Conservation (phyloP, 257 asterid species). For the Striga asiatica region DNA sequence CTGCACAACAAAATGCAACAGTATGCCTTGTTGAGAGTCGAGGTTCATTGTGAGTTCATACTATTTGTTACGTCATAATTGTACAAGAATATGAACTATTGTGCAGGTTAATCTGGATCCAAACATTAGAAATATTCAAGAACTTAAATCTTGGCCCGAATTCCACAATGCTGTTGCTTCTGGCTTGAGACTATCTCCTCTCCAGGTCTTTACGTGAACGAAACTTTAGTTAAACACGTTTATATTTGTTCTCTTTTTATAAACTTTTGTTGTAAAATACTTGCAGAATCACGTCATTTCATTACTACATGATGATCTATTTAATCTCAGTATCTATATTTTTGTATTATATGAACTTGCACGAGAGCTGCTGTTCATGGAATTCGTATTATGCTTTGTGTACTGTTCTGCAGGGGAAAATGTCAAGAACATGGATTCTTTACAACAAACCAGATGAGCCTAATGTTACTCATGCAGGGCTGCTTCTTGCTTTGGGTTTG, state of each 20-base stretch:
- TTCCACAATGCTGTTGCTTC: slow-evolving; percentile 99
- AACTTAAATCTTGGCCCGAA: slow-evolving; percentile 92
- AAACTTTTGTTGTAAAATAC: too few species aligned
- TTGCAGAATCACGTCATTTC: background rate
- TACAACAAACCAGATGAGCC: slow-evolving; percentile 98
- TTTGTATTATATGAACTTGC: slow-evolving; percentile 5
- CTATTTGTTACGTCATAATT: slow-evolving; percentile 10
- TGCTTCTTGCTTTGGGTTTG: slow-evolving; percentile 92
- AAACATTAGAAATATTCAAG: slow-evolving; percentile 75
- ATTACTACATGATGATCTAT: slow-evolving; percentile 2
- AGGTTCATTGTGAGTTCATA: slow-evolving; percentile 2
- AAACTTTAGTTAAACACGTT: background rate
- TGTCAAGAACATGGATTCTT: slow-evolving; percentile 91
- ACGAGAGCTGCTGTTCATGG: slow-evolving; percentile 12
- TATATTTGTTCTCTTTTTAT: background rate
- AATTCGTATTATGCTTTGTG: background rate
- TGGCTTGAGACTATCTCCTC: slow-evolving; percentile 86
- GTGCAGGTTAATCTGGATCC: slow-evolving; percentile 87
- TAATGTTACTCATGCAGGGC: slow-evolving; percentile 87
- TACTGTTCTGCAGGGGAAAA: slow-evolving; percentile 57
- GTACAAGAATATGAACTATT: slow-evolving; percentile 10
- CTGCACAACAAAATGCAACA: slow-evolving; percentile 95
- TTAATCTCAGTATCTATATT: slow-evolving; percentile 4
- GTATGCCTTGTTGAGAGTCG: slow-evolving; percentile 31
- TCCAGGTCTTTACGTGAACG: slow-evolving; percentile 42